Percentiles rank a stretch among this genome's conserved stretches.
Evolutionary conservation across 768 basidiomycete species (phyloP).

Genomic region (Russula brevipes): DNA sequence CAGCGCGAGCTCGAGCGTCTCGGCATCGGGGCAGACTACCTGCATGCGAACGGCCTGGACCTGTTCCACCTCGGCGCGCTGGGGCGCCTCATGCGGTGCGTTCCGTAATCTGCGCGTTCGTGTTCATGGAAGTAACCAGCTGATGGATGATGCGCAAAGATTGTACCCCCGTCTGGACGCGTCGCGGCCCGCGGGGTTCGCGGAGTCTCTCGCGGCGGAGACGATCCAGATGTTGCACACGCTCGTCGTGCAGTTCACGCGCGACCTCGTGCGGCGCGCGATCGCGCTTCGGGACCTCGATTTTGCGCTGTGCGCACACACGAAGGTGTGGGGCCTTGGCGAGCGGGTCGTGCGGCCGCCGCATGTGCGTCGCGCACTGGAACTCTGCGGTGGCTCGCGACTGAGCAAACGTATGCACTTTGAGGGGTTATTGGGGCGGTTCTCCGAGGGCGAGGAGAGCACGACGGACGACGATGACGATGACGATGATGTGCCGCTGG

Average conservation of each 20-base stretch:
- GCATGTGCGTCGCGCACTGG: conserved; percentile 47
- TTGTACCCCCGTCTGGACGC: conserved; percentile 32
- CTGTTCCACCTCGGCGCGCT: conserved; percentile 43
- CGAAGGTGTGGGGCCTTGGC: conserved; percentile 53
- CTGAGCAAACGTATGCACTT: conserved; percentile 42
- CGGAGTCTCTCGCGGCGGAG: conserved; percentile 41
- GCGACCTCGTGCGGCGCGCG: conserved; percentile 45
- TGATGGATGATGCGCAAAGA: conserved; percentile 18
- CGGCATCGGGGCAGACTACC: conserved; percentile 42
- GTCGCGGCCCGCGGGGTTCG: conserved; percentile 23
- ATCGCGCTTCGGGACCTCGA: conserved; percentile 58
- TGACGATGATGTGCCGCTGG: conserved; percentile 30
- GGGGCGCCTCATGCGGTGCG: conserved; percentile 40
- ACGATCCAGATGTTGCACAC: conserved; percentile 43
- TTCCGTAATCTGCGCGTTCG: background rate
- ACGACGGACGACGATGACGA: background rate
- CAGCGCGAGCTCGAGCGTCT: conserved; percentile 38
- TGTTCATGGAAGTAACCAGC: background rate
- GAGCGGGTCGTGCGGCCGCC: conserved; percentile 33
- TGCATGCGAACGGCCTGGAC: conserved; percentile 43
- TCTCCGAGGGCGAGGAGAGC: conserved; percentile 15
- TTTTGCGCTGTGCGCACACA: conserved; percentile 48
- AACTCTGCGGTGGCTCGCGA: conserved; percentile 40
- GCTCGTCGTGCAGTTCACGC: conserved; percentile 39
- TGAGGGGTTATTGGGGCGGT: conserved; percentile 30